Percentiles rank a stretch among this genome's conserved stretches.
Conservation (phyloP, 2,329 filamentous ascomycete genomes). For the Cladosporium sp. region DNA sequence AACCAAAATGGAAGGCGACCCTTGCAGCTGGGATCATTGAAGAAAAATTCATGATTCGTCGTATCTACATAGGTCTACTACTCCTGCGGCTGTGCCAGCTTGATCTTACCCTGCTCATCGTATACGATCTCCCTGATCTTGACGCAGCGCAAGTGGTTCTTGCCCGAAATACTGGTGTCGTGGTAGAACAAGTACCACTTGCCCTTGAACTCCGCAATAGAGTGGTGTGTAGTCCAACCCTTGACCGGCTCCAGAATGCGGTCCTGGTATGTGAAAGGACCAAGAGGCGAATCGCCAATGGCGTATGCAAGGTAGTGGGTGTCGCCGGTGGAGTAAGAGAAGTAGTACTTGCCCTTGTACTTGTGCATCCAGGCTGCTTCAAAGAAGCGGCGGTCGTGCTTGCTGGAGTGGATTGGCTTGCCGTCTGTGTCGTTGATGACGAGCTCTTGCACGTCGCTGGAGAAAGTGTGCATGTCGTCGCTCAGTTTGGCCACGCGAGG, state of each 20-base stretch:
- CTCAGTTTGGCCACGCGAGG: conserved; percentile 63
- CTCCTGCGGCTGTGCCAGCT: conserved; percentile 27
- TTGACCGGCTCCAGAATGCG: conserved; percentile 70
- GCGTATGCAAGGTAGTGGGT: conserved; percentile 72
- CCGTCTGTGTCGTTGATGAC: conserved; percentile 59
- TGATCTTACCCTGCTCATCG: conserved; percentile 60
- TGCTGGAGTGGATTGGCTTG: conserved; percentile 57
- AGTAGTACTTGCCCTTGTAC: conserved; percentile 47
- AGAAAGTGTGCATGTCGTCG: conserved; percentile 63
- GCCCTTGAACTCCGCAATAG: conserved; percentile 67
- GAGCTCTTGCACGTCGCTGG: conserved; percentile 53
- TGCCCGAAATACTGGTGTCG: conserved; percentile 63
- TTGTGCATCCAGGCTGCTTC: conserved; percentile 80
- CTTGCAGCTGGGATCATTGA: no score
- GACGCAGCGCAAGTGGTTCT: conserved; percentile 68
- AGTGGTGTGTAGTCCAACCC: conserved; percentile 80
- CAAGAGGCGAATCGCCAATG: conserved; percentile 58
- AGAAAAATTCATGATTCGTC: background rate
- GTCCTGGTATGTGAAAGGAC: conserved; percentile 70
- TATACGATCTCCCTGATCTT: conserved; percentile 74
- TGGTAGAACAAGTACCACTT: conserved; percentile 75
- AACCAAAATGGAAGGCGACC: background rate
- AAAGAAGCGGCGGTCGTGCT: conserved; percentile 73
- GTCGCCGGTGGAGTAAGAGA: conserved; percentile 62
- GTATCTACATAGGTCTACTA: background rate